phyloP scores from a whole-genome alignment of 176 grass and related monocot genomes.

The Oryza glumipatula region DNA sequence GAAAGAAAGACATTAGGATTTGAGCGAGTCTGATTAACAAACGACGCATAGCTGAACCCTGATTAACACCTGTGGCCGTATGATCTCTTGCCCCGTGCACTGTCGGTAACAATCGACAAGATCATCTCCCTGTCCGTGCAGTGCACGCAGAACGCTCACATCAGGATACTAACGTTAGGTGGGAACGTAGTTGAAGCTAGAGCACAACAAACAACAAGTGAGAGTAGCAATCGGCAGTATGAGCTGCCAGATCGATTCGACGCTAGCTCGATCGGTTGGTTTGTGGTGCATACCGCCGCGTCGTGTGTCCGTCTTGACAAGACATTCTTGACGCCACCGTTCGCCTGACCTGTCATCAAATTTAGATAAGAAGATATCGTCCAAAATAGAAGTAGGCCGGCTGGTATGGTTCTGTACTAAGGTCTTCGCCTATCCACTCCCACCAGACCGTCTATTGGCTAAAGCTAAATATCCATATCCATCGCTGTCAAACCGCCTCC shows the following conservation, averaged over 20 bases:
- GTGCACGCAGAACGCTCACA: background rate
- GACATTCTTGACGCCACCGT: background rate
- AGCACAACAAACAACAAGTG: no score
- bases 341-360: background rate
- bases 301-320: slow-evolving; percentile 25
- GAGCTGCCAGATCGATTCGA: background rate
- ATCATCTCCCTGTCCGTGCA: background rate
- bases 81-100: no score
- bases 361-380: background rate
- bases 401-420: background rate
- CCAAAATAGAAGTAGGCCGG: background rate
- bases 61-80: no score
- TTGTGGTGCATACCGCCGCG: slow-evolving; percentile 15
- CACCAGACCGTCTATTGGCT: background rate
- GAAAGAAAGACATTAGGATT: no score
- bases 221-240: no score
- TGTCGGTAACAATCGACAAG: no score
- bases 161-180: background rate
- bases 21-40: no score
- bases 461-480: background rate
- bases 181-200: no score
- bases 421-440: background rate
- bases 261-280: background rate
- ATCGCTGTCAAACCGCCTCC: background rate
- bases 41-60: no score